phyloP scores from a whole-genome alignment of 371 early-diverging fungal genomes.

The Rhizopus microsporus region DNA sequence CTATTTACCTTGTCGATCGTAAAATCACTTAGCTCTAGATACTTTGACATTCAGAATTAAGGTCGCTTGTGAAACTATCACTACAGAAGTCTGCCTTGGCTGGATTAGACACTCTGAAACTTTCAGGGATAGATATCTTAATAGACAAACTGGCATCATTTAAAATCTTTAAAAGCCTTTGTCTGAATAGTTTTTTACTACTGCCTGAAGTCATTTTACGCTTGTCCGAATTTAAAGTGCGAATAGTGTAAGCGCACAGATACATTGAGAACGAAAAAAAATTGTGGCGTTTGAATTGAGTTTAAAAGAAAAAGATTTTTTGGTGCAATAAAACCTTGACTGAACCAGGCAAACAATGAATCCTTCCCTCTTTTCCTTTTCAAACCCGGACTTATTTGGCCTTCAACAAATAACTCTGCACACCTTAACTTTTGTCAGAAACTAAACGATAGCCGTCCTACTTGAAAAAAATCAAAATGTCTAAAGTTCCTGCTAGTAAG shows the following conservation, averaged over 20 bases:
- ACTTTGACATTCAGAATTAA: too few relatives aligned
- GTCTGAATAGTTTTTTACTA: too few relatives aligned
- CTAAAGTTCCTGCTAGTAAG: slow-evolving; percentile 30
- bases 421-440: slow-evolving; percentile 36
- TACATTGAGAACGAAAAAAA: neutral
- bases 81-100: too few relatives aligned
- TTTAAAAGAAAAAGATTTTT: slow-evolving; percentile 7
- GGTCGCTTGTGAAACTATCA: too few relatives aligned
- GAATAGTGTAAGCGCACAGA: neutral
- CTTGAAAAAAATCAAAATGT: slow-evolving; percentile 24
- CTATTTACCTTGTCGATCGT: too few relatives aligned
- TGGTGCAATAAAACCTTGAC: neutral
- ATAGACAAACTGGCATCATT: too few relatives aligned
- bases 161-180: too few relatives aligned
- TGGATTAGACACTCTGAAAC: too few relatives aligned
- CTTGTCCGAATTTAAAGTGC: too few relatives aligned
- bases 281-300: slow-evolving; percentile 10
- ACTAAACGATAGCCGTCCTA: slow-evolving; percentile 32
- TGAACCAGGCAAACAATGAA: neutral
- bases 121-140: too few relatives aligned
- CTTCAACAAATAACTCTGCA: slow-evolving; percentile 22
- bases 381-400: slow-evolving; percentile 26
- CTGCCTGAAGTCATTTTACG: too few relatives aligned
- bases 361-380: slow-evolving; percentile 14
- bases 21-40: too few relatives aligned